These are phyloP conservation scores for Serendipita sp. DNA, from an alignment of 768 basidiomycete species.

Conservation along the genomic window DNA sequence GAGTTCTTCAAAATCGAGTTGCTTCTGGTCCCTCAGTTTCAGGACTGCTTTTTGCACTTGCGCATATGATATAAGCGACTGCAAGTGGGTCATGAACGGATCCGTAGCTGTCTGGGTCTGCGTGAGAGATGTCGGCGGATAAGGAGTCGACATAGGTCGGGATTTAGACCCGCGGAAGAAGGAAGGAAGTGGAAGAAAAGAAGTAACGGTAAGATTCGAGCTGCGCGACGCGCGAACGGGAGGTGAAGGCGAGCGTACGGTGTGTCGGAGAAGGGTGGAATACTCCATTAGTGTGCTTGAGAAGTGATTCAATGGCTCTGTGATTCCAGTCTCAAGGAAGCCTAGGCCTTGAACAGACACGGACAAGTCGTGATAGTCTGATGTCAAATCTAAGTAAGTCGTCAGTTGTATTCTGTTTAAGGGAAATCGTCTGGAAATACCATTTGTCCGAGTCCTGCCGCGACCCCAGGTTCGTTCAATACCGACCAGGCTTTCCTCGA, in stretches of 20 bases:
- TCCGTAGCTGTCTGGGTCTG: conserved; percentile 85
- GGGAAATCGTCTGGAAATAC: conserved; percentile 33
- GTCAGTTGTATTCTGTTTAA: not conserved
- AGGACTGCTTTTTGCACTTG: conserved; percentile 87
- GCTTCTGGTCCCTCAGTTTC: conserved; percentile 93
- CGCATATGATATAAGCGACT: conserved; percentile 85
- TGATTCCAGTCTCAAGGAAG: conserved; percentile 95
- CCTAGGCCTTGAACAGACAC: conserved; percentile 93
- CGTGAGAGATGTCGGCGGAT: not conserved
- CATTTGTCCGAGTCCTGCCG: conserved; percentile 64
- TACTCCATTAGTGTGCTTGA: conserved; percentile 93
- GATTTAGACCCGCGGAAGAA: not conserved
- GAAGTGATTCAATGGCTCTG: conserved; percentile 91
- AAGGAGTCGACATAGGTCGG: not conserved
- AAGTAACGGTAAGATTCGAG: not conserved
- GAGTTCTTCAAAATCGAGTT: conserved; percentile 94
- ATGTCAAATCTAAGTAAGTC: conserved; percentile 59
- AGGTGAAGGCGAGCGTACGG: conserved; percentile 28
- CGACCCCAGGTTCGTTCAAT: conserved; percentile 73
- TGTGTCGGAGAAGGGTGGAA: conserved; percentile 72
- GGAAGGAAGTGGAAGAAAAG: not conserved
- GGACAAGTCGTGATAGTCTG: conserved; percentile 94
- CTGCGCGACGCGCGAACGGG: not conserved
- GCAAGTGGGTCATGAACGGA: conserved; percentile 77
- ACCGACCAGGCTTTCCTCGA: conserved; percentile 76